Percentiles rank a stretch among this genome's conserved stretches.
These are phyloP conservation scores for Aaosphaeria arxii DNA, from an alignment of 2,329 filamentous ascomycete genomes.

Conservation along the genomic window DNA sequence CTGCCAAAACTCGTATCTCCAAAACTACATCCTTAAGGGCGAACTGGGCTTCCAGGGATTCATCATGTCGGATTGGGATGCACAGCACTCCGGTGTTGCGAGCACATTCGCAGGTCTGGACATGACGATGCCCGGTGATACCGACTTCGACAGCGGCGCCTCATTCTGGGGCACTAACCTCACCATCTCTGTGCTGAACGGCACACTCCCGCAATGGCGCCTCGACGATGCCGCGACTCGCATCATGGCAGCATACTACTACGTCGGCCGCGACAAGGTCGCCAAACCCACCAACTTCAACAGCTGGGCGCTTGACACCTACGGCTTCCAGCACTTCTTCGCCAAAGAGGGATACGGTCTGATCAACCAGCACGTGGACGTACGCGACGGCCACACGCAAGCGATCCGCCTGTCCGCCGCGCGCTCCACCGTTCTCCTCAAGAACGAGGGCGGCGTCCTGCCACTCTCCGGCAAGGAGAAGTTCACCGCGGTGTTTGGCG, in stretches of 20 bases:
- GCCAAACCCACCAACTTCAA: conserved; percentile 72
- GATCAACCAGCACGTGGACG: conserved; percentile 78
- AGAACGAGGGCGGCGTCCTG: conserved; percentile 49
- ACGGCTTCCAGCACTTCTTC: conserved; percentile 64
- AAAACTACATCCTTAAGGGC: conserved; percentile 74
- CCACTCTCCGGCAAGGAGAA: conserved; percentile 46
- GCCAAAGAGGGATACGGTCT: conserved; percentile 61
- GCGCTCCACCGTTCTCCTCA: conserved; percentile 82
- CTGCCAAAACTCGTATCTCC: conserved; percentile 74
- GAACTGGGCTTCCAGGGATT: conserved; percentile 82
- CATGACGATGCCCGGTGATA: conserved; percentile 83
- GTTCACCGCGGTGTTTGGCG: conserved; percentile 49
- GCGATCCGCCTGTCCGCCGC: conserved; percentile 75
- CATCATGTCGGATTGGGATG: conserved; percentile 70
- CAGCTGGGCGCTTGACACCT: conserved; percentile 79
- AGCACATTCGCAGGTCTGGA: conserved; percentile 72
- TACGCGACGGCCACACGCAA: conserved; percentile 69
- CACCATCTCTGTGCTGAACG: conserved; percentile 83
- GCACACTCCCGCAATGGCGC: conserved; percentile 81
- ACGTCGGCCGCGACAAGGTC: conserved; percentile 55
- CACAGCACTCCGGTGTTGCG: conserved; percentile 67
- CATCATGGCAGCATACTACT: conserved; percentile 67
- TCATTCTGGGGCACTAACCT: conserved; percentile 85
- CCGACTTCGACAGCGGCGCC: conserved; percentile 66
- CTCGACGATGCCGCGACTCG: conserved; percentile 90